A percentile compares a stretch with the other conserved stretches of the same genome.
phyloP scores from a whole-genome alignment of 2,329 filamentous ascomycete species.

The Aspergillus transmontanensis region DNA sequence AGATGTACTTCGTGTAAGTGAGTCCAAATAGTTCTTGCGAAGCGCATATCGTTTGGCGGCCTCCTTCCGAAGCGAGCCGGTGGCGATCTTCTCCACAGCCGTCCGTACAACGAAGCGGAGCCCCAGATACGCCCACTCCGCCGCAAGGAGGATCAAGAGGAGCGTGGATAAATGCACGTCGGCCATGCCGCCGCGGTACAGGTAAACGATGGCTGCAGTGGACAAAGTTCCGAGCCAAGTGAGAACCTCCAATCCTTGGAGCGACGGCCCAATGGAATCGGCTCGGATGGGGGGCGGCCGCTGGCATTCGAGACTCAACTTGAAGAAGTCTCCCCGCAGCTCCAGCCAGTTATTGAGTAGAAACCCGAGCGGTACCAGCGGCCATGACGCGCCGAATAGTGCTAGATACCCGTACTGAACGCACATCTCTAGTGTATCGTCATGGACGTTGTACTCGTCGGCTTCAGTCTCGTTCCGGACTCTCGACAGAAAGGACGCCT shows the following conservation, averaged over 20 bases:
- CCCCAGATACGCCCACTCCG: constrained; percentile 81
- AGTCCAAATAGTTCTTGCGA: constrained; percentile 69
- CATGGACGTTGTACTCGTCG: constrained; percentile 82
- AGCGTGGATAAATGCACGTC: constrained; percentile 75
- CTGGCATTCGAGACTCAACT: constrained; percentile 87
- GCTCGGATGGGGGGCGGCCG: constrained; percentile 86
- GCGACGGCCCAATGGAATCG: constrained; percentile 92
- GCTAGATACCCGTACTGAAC: constrained; percentile 87
- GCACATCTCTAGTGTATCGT: constrained; percentile 91
- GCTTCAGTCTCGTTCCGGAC: constrained; percentile 83
- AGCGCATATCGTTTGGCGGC: constrained; percentile 75
- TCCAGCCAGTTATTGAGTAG: constrained; percentile 96
- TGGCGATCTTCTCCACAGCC: constrained; percentile 76
- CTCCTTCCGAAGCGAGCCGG: constrained; percentile 80
- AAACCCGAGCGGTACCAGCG: constrained; percentile 85
- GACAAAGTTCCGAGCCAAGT: constrained; percentile 91
- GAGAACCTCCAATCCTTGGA: constrained; percentile 83
- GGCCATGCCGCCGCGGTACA: constrained; percentile 72
- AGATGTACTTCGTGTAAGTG: constrained; percentile 9
- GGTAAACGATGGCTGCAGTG: constrained; percentile 81
- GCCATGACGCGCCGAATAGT: constrained; percentile 93
- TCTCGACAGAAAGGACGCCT: constrained; percentile 76
- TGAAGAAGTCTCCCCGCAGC: constrained; percentile 87
- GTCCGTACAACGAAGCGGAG: constrained; percentile 70
- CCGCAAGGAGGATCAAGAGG: constrained; percentile 75